These are phyloP conservation scores for Malbranchea zuffiana DNA, from an alignment of 2,329 filamentous ascomycete species.

Conservation along the genomic window DNA sequence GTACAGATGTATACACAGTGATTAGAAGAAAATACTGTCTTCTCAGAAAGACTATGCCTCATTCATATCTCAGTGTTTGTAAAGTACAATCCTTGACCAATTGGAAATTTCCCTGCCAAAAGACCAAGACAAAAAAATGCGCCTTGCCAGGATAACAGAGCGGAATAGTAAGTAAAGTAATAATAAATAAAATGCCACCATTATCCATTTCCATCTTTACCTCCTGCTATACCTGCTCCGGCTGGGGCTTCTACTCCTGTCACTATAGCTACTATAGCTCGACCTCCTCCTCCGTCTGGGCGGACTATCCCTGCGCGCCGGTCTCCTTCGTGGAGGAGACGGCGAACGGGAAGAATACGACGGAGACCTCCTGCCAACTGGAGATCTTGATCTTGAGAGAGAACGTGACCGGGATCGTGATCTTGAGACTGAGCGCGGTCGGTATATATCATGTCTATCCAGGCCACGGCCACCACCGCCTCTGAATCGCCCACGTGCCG, in stretches of 20 bases:
- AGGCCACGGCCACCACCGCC: constrained; percentile 29
- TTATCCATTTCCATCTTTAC: constrained; percentile 3
- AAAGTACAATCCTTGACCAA: too few relatives aligned
- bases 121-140: too few relatives aligned
- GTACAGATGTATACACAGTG: too few relatives aligned
- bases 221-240: constrained; percentile 22
- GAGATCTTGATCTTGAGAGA: constrained; percentile 26
- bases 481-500: constrained; percentile 22
- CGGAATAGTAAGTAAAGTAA: too few relatives aligned
- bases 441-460: constrained; percentile 47
- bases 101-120: too few relatives aligned
- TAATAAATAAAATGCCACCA: too few relatives aligned
- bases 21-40: too few relatives aligned
- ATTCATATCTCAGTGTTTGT: too few relatives aligned
- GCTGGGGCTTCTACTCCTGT: constrained; percentile 39
- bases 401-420: constrained; percentile 31
- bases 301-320: constrained; percentile 26
- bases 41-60: too few relatives aligned
- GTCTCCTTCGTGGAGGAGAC: constrained; percentile 32
- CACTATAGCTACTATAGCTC: constrained; percentile 49
- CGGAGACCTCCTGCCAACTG: constrained; percentile 19
- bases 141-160: too few relatives aligned
- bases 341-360: constrained; percentile 30
- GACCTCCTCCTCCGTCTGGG: constrained; percentile 42
- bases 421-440: constrained; percentile 48